phyloP scores from a whole-genome alignment of 2,329 filamentous ascomycete species.

The Leptographium galeiforme region DNA sequence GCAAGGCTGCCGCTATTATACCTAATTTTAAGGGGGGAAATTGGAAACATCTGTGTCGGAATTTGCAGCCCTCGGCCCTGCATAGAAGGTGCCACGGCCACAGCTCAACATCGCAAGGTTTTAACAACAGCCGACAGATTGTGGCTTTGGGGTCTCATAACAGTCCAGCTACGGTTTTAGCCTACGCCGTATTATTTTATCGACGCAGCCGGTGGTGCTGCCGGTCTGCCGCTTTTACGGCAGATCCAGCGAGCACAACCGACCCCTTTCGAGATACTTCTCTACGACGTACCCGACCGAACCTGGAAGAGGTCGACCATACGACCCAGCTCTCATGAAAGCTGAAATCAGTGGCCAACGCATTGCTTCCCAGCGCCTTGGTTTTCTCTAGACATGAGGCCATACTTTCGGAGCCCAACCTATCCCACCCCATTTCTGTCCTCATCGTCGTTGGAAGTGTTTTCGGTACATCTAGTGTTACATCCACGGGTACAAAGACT shows the following conservation, averaged over 20 bases:
- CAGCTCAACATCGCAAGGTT: too few species aligned
- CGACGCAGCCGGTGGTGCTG: background rate
- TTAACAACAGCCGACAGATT: too few species aligned
- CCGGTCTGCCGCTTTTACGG: background rate
- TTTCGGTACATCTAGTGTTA: conserved; percentile 29
- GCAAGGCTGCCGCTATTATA: background rate
- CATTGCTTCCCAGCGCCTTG: too few species aligned
- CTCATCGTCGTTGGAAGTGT: conserved; percentile 22
- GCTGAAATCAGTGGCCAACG: too few species aligned
- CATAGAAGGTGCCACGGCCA: too few species aligned
- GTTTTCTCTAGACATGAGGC: background rate
- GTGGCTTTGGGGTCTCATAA: too few species aligned
- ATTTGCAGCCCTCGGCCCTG: too few species aligned
- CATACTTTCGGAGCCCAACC: background rate
- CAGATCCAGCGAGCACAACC: background rate
- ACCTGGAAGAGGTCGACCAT: background rate
- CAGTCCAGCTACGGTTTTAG: background rate
- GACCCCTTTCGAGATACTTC: background rate
- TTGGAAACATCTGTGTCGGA: conserved; percentile 1
- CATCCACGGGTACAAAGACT: conserved; percentile 18
- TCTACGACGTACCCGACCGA: background rate
- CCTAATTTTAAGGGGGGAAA: background rate
- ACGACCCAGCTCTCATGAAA: background rate
- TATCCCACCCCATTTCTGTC: conserved; percentile 1
- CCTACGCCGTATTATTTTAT: too few species aligned